Base-by-base conservation (phyloP, 2,329 filamentous ascomycete genomes). In the Pyrenophora seminiperda region DNA sequence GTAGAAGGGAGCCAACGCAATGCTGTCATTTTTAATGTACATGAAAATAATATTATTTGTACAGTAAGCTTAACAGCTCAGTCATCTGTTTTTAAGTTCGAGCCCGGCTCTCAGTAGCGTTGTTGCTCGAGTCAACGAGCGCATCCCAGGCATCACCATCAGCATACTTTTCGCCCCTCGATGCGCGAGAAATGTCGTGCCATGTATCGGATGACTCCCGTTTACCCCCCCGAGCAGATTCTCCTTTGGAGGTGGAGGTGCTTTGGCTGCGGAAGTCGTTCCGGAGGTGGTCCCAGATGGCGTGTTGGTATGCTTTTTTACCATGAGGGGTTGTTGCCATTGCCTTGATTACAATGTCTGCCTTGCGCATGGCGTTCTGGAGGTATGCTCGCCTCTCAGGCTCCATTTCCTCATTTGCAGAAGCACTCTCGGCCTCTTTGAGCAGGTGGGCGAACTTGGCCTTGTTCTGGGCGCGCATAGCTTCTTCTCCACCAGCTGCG, bases 391-490 rank as follows among this genome's bases (percentile, higher is more conserved):
- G 58, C 41, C 47, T 47, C 22, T 53, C 42, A 7, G 50, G 43
- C 7, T 57, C 48, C 2, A 66, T n/a, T 1, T 29, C 40, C 20
- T 49, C 24, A 17, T 65, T 59, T 7, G 51, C 52, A 5, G 54
- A 51, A 5, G 62, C 65, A 2, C 54, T 58, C 40, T 65, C 58
- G 3, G 65, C 62, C 7, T 63, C 59, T 3, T 39, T 40, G 7
- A 68, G 51, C 3, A 51, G 17, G 4, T 51, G 41, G 6, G 58
- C 47, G 10, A 53, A 58, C 3, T 37, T 32, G 4, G 50, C 51
- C 32, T 60, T 67, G 17, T 24, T 45, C 4, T 22, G 36, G 3
- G 50, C 54, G 7, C 46, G 36, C 14, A 46, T 50, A 10, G 47
- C 56, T 22, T 56, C 59, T 5, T 44, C 24, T 5, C 58, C 59